These are phyloP conservation scores for Angophora floribunda DNA, from an alignment of 345 rosid genomes.

Conservation along the genomic window DNA sequence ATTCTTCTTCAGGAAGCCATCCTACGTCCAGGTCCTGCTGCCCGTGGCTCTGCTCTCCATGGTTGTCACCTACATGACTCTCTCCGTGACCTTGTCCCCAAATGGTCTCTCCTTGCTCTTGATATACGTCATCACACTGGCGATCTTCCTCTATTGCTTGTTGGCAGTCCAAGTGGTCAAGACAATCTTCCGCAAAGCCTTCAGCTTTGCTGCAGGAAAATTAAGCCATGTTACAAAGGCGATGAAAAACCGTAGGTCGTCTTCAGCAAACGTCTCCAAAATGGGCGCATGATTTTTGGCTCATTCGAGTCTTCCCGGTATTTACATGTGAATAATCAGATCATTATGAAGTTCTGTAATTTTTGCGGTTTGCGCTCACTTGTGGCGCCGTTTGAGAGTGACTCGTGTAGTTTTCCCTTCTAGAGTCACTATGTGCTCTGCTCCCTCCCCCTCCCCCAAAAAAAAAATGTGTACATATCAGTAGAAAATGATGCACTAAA, in stretches of 20 bases:
- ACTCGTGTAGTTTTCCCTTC: background rate
- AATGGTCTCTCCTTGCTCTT: background rate
- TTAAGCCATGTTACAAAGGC: background rate
- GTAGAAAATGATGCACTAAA: background rate
- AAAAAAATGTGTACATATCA: background rate
- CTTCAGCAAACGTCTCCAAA: background rate
- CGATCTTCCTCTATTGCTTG: background rate
- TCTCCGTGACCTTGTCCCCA: background rate
- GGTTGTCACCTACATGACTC: background rate
- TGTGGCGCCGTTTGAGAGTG: background rate
- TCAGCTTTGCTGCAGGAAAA: background rate
- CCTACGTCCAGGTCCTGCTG: background rate
- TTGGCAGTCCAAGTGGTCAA: background rate
- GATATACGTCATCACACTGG: background rate
- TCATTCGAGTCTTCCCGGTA: background rate
- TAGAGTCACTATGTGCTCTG: background rate
- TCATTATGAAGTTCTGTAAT: background rate
- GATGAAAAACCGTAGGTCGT: background rate
- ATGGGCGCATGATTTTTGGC: background rate
- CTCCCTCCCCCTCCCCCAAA: background rate
- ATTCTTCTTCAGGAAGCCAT: background rate
- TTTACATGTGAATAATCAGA: background rate
- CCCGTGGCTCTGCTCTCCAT: background rate
- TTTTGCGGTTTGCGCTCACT: background rate
- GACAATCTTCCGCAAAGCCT: background rate